Evolutionary conservation across 495 filamentous ascomycete genomes (phyloP).

Genomic region (Hypoxylon trugodes): DNA sequence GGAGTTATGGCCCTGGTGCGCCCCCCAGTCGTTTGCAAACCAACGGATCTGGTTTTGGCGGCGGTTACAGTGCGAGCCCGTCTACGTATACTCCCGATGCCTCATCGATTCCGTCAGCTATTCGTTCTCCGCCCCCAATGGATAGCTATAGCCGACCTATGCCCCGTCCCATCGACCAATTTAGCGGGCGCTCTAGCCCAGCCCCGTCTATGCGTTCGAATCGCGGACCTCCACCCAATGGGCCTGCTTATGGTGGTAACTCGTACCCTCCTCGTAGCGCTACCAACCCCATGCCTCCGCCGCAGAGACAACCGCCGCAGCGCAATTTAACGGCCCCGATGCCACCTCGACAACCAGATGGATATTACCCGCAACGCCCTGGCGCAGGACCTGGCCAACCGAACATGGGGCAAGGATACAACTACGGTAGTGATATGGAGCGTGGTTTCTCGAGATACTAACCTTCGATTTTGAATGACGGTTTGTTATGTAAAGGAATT

Average conservation of each 20-base stretch:
- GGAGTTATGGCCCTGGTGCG: slow-evolving; percentile 57
- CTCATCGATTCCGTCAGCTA: slow-evolving; percentile 44
- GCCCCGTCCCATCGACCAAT: slow-evolving; percentile 29
- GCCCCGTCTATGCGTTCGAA: slow-evolving; percentile 50
- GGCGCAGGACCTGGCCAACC: slow-evolving; percentile 31
- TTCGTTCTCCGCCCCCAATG: slow-evolving; percentile 43
- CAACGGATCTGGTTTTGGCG: slow-evolving; percentile 35
- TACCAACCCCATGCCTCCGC: slow-evolving; percentile 48
- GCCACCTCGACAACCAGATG: slow-evolving; percentile 42
- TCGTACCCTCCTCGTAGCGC: slow-evolving; percentile 49
- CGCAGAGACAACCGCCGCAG: slow-evolving; percentile 49
- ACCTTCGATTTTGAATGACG: slow-evolving; percentile 8
- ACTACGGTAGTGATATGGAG: slow-evolving; percentile 48
- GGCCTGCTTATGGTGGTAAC: slow-evolving; percentile 26
- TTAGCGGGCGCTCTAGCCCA: slow-evolving; percentile 50
- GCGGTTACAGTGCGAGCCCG: slow-evolving; percentile 44
- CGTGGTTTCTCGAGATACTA: slow-evolving; percentile 46
- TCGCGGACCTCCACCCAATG: slow-evolving; percentile 33
- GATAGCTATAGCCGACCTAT: slow-evolving; percentile 41
- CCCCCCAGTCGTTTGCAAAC: slow-evolving; percentile 32
- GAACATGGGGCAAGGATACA: slow-evolving; percentile 42
- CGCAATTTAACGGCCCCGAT: slow-evolving; percentile 62
- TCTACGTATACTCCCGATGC: slow-evolving; percentile 44
- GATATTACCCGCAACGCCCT: slow-evolving; percentile 33
- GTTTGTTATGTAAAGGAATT: slow-evolving; percentile 2